These are phyloP conservation scores for Phytopythium oedochilum DNA, from an alignment of 352 stramenopile genomes.

Conservation along the genomic window DNA sequence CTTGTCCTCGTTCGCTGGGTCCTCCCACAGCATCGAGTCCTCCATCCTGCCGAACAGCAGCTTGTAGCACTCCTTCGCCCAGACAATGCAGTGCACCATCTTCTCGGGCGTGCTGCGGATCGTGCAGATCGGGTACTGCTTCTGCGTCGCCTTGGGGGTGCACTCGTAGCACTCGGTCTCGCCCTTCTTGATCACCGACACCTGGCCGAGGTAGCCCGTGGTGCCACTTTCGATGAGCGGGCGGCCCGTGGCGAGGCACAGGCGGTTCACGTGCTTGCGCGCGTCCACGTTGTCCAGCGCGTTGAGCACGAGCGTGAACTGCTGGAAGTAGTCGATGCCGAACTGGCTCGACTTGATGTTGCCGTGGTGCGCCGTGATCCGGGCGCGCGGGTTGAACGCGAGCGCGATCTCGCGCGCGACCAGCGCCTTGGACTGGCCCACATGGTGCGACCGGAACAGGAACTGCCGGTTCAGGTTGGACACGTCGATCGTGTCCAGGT, in stretches of 20 bases:
- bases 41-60: constrained; percentile 78
- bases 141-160: constrained; percentile 91
- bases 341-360: constrained; percentile 95
- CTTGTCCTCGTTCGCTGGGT: constrained; percentile 69
- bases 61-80: constrained; percentile 93
- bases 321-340: constrained; percentile 93
- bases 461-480: constrained; percentile 99
- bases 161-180: constrained; percentile 99
- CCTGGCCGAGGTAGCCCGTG: constrained; percentile 98
- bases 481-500: constrained; percentile 99
- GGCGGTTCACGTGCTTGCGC: constrained; percentile 97
- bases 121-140: constrained; percentile 99
- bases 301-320: constrained; percentile 98
- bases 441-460: constrained; percentile 97
- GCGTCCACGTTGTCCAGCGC: constrained; percentile 99
- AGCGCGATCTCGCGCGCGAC: constrained; percentile 76
- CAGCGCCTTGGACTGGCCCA: constrained; percentile 96
- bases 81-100: constrained; percentile 99
- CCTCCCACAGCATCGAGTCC: constrained; percentile 96
- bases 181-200: constrained; percentile 96
- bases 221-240: constrained; percentile 97
- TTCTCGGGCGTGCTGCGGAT: constrained; percentile 98
- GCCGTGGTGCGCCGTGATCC: constrained; percentile 93
- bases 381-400: constrained; percentile 86
- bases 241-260: constrained; percentile 91